Evolutionary conservation across 2,329 filamentous ascomycete genomes (phyloP).

Genomic region (Diaporthe ilicicola): DNA sequence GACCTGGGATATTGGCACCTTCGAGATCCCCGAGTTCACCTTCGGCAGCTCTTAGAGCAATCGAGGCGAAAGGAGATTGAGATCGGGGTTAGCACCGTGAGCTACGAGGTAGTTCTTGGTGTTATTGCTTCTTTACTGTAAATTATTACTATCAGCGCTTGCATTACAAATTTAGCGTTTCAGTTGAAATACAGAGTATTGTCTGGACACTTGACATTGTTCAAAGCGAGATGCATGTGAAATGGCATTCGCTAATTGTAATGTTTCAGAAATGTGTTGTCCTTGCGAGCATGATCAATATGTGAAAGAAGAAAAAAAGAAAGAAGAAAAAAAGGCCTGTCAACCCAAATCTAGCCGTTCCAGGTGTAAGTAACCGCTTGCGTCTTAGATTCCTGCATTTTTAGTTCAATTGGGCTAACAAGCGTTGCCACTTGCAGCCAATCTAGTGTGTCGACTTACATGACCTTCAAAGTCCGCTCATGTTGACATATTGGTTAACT

Average conservation of each 20-base stretch:
- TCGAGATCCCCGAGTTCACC: slow-evolving; percentile 30
- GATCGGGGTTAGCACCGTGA: not conserved
- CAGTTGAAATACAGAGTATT: not conserved
- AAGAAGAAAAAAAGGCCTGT: too few relatives aligned
- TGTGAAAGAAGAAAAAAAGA: too few relatives aligned
- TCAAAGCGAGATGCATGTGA: not conserved
- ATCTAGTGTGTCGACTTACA: too few relatives aligned
- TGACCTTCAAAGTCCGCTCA: too few relatives aligned
- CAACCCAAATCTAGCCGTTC: too few relatives aligned
- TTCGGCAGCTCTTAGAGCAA: slow-evolving; percentile 20
- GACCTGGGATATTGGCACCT: slow-evolving; percentile 33
- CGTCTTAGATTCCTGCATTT: too few relatives aligned
- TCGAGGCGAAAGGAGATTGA: not conserved
- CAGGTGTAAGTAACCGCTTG: too few relatives aligned
- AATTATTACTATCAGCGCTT: slow-evolving; percentile 2
- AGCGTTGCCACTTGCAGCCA: too few relatives aligned
- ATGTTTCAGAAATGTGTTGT: too few relatives aligned
- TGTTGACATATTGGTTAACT: not conserved
- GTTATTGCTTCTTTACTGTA: slow-evolving; percentile 3
- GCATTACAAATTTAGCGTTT: slow-evolving; percentile 1
- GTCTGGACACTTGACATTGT: not conserved
- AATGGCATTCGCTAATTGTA: not conserved
- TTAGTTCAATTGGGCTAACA: too few relatives aligned
- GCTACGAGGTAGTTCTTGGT: not conserved
- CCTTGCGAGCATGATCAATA: too few relatives aligned